Evolutionary conservation across 2,329 filamentous ascomycete species (phyloP).

Genomic region (Capronia americana): DNA sequence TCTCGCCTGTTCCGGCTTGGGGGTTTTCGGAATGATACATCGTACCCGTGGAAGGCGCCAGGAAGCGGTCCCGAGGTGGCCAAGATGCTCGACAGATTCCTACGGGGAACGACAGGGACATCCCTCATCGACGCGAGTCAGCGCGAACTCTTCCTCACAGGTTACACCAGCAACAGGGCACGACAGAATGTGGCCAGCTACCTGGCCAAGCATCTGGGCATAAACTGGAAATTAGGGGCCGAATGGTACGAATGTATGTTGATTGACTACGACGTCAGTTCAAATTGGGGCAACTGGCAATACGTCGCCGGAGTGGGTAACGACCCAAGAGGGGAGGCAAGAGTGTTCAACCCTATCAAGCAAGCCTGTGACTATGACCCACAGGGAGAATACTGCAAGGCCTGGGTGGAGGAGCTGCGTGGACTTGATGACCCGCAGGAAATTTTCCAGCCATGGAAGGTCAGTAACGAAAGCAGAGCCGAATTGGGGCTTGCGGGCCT

Average conservation of each 20-base stretch:
- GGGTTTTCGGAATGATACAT: constrained; percentile 65
- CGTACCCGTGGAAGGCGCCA: constrained; percentile 57
- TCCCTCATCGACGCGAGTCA: constrained; percentile 79
- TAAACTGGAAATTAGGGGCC: constrained; percentile 81
- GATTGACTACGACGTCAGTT: constrained; percentile 76
- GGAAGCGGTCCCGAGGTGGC: constrained; percentile 46
- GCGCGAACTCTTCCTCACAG: constrained; percentile 75
- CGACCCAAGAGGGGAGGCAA: constrained; percentile 72
- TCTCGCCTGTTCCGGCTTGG: constrained; percentile 67
- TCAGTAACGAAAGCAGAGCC: constrained; percentile 64
- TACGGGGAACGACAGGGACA: constrained; percentile 73
- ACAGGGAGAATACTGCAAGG: constrained; percentile 71
- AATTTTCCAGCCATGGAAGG: constrained; percentile 74
- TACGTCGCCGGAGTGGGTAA: constrained; percentile 82
- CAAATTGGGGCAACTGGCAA: constrained; percentile 85
- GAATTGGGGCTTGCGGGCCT: constrained; percentile 63
- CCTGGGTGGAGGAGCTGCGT: constrained; percentile 73
- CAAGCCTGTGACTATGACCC: constrained; percentile 79
- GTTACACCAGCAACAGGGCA: constrained; percentile 78
- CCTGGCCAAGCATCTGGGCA: constrained; percentile 72
- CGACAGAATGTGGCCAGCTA: constrained; percentile 79
- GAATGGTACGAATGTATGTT: constrained; percentile 82
- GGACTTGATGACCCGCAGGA: constrained; percentile 55
- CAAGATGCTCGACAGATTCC: constrained; percentile 63
- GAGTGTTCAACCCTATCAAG: constrained; percentile 84